These are phyloP conservation scores for Aspergillus fijiensis DNA, from an alignment of 2,329 filamentous ascomycete species.

Conservation along the genomic window DNA sequence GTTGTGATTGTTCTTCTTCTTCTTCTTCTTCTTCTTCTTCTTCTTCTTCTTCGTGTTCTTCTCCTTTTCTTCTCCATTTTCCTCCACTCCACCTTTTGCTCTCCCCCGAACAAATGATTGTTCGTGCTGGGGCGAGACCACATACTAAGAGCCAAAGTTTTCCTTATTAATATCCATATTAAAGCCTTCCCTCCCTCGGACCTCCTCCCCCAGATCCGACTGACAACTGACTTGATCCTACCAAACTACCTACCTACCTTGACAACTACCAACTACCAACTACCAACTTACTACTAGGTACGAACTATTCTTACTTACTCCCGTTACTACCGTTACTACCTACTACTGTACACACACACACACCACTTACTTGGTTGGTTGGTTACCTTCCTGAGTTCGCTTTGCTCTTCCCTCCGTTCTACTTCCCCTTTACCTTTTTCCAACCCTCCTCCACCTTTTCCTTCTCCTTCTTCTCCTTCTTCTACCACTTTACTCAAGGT, in stretches of 20 bases:
- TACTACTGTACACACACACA: background rate
- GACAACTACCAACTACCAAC: no score
- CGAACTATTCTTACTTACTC: background rate
- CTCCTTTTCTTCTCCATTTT: background rate
- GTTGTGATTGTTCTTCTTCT: no score
- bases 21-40: background rate
- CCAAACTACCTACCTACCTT: background rate
- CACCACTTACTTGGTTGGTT: background rate
- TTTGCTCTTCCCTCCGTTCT: background rate
- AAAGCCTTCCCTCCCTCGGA: background rate
- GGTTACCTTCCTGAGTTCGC: background rate
- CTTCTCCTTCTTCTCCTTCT: background rate
- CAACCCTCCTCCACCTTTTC: background rate
- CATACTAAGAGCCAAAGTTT: background rate
- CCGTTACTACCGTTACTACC: background rate
- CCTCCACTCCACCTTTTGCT: constrained; percentile 1
- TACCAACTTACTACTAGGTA: no score
- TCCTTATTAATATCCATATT: background rate
- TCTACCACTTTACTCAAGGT: no score
- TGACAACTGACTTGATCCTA: background rate
- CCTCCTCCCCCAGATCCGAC: background rate
- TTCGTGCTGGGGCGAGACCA: background rate
- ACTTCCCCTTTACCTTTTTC: background rate
- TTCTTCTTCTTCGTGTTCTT: constrained; percentile 1
- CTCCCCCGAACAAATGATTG: constrained; percentile 1